Evolutionary conservation across 2,329 filamentous ascomycete genomes (phyloP), one percentile per base, ranked within the genome.

Genomic region (Apiospora arundinis): DNA sequence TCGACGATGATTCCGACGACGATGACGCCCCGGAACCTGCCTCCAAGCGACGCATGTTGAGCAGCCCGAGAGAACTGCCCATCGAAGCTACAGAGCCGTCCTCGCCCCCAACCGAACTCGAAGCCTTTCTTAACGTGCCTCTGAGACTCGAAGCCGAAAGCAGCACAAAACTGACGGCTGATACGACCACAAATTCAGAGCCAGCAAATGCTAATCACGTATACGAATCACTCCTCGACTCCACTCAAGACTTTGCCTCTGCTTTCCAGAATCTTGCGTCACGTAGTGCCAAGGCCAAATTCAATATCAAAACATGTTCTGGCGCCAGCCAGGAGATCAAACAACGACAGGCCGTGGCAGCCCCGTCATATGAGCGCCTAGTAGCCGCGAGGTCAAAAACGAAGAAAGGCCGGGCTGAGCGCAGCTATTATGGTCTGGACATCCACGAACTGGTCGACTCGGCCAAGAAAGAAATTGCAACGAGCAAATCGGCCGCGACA

Each of bases 361-460:
- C 82, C 0, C 78, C 88, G 1, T 85, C 92, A 0, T 94, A 92
- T 77, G 90, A 93, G 77, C 84, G 88, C 49, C 87, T 94, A 75
- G 88, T 93, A 3, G 92, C 92, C 28, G 87, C 90, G 14, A 86
- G 92, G 68, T 93, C 92, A 6, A 89, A 83, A 70, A 90, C 88
- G 0, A 90, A 89, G 73, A 88, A 92, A 71, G 92, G 92, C 1
- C 87, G 90, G 72, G 93, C 93, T 2, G 90, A 89, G 77, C 90
- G 90, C 76, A 92, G 91, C 76, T 98, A 95, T 82, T 99, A 97
- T 80, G 96, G 96, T 12, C 92, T 99, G 74, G 92, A 97, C 66
- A 96, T 99, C 45, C 95, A 98, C 80, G 86, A 90, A 70, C 84
- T 99, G 49, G 88, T 98, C 71, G 91, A 93, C 71, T 88, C 92